Evolutionary conservation across 768 basidiomycete genomes (phyloP).

Genomic region (Lactarius pseudohatsudake): DNA sequence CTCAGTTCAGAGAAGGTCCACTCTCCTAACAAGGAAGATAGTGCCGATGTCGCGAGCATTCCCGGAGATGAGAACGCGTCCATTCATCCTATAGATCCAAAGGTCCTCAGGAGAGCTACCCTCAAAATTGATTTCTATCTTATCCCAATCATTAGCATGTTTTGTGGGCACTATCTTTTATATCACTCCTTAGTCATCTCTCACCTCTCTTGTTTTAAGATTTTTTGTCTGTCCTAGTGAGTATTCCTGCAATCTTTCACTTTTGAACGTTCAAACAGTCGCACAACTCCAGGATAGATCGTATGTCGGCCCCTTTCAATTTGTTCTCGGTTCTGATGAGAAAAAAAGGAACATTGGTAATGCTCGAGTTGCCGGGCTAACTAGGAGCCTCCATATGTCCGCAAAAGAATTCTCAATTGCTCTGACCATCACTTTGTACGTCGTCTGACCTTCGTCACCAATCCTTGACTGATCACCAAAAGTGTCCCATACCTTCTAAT

Average conservation of each 20-base stretch:
- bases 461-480: constrained; percentile 27
- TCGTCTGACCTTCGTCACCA: not conserved
- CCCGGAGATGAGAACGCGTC: not conserved
- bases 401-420: not conserved
- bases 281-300: constrained; percentile 9
- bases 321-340: not conserved
- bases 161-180: constrained; percentile 2
- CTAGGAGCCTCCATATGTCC: constrained; percentile 34
- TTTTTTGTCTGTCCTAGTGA: constrained; percentile 19
- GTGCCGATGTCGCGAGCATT: not conserved
- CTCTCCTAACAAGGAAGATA: constrained; percentile 3
- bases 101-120: constrained; percentile 3
- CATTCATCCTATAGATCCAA: constrained; percentile 20
- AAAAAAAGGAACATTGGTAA: constrained; percentile 32
- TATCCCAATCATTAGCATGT: constrained; percentile 6
- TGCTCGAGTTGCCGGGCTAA: constrained; percentile 36
- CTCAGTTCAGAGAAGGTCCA: not conserved
- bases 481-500: constrained; percentile 32
- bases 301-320: not conserved
- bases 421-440: constrained; percentile 23
- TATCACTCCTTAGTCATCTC: not conserved
- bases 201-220: not conserved
- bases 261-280: not conserved
- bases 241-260: not conserved
- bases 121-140: constrained; percentile 18